Conservation (phyloP, 2,329 filamentous ascomycete genomes). For the Stagonosporopsis tanaceti region DNA sequence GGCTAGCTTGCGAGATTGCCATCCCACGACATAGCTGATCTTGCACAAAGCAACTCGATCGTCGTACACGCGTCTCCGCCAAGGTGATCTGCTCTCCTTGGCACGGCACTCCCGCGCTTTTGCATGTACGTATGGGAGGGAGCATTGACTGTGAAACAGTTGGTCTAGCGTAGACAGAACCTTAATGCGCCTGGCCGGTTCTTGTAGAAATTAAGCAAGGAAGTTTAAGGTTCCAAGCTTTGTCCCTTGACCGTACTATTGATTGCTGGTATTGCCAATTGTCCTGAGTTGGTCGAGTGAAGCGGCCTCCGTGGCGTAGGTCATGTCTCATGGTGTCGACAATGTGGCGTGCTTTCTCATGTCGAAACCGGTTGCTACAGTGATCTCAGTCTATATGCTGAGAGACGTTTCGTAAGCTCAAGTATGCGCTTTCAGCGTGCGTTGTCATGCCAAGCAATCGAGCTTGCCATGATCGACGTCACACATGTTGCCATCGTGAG, state of each 20-base stretch:
- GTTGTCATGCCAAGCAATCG: constrained; percentile 10
- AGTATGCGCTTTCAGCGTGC: background rate
- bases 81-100: constrained; percentile 33
- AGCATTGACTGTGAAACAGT: constrained; percentile 11
- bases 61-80: constrained; percentile 26
- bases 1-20: background rate
- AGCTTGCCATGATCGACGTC: background rate
- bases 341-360: background rate
- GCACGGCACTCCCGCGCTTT: constrained; percentile 24
- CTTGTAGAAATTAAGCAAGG: constrained; percentile 31
- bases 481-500: background rate
- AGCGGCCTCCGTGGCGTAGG: background rate
- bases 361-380: background rate
- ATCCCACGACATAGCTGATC: constrained; percentile 9
- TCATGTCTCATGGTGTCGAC: background rate
- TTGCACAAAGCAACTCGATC: constrained; percentile 17
- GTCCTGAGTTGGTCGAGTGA: background rate
- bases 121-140: constrained; percentile 1
- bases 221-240: background rate
- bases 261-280: background rate
- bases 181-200: constrained; percentile 7
- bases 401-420: background rate
- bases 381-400: background rate
- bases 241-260: background rate
- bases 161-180: constrained; percentile 1